phyloP scores from a whole-genome alignment of 495 filamentous ascomycete species.

The Neurospora sp. region DNA sequence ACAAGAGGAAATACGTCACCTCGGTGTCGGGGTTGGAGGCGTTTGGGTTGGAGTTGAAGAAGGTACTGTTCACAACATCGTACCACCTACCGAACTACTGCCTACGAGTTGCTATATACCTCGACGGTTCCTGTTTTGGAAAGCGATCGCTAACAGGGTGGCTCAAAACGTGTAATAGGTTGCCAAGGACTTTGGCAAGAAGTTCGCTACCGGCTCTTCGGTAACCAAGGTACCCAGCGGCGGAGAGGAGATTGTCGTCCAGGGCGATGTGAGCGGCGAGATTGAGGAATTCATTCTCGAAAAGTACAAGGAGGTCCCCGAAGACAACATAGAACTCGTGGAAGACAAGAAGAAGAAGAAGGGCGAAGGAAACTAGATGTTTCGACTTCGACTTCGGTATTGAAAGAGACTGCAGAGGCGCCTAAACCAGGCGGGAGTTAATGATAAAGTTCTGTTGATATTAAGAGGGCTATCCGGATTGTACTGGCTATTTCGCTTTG shows the following conservation, averaged over 20 bases:
- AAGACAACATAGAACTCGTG: conserved; percentile 87
- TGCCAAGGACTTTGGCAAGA: conserved; percentile 80
- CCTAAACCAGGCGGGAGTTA: not conserved
- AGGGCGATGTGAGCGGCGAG: conserved; percentile 93
- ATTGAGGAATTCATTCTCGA: conserved; percentile 84
- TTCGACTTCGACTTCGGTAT: not conserved
- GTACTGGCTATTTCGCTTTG: not conserved
- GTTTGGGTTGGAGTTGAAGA: conserved; percentile 88
- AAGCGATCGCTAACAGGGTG: too few relatives aligned
- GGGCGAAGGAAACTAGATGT: conserved; percentile 2
- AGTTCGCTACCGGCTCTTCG: conserved; percentile 86
- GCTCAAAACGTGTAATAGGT: conserved; percentile 7
- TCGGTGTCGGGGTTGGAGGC: conserved; percentile 81
- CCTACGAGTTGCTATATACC: not conserved
- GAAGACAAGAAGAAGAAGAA: conserved; percentile 81
- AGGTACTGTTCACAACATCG: conserved; percentile 33
- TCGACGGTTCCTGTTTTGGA: too few relatives aligned
- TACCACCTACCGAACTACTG: too few relatives aligned
- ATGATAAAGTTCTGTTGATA: not conserved
- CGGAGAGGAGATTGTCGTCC: conserved; percentile 93
- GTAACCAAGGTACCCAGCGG: conserved; percentile 83
- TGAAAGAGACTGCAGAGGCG: not conserved
- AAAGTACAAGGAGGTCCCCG: conserved; percentile 73
- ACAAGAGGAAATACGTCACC: conserved; percentile 95
- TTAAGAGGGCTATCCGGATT: not conserved